Evolutionary conservation across 2,329 filamentous ascomycete species (phyloP).

Genomic region (Fragosphaeria purpurea): DNA sequence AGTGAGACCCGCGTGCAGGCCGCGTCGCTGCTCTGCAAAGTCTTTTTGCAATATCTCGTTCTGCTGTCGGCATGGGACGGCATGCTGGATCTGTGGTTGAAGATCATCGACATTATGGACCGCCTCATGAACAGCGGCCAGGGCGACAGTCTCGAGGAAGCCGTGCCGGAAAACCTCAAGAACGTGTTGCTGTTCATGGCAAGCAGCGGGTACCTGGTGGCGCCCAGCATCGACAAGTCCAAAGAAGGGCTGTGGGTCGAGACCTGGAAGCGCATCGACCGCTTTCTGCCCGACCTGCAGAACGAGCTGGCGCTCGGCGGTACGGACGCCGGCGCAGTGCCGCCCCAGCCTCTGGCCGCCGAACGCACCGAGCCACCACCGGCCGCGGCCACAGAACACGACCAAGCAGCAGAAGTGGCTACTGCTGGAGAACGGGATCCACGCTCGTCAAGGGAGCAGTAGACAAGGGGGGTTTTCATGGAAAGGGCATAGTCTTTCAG

Average conservation of each 20-base stretch:
- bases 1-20: constrained; percentile 88
- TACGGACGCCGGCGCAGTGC: background rate
- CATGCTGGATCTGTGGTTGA: constrained; percentile 84
- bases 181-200: constrained; percentile 95
- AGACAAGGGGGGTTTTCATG: no score
- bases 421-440: background rate
- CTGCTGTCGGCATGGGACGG: constrained; percentile 76
- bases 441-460: no score
- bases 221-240: constrained; percentile 48
- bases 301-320: constrained; percentile 46
- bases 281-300: constrained; percentile 52
- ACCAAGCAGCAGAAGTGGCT: background rate
- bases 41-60: constrained; percentile 88
- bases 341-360: no score
- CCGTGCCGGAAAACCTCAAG: constrained; percentile 88
- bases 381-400: background rate
- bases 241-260: constrained; percentile 51
- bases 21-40: constrained; percentile 84
- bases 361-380: no score
- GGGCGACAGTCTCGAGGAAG: constrained; percentile 84
- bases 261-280: constrained; percentile 56
- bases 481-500: no score
- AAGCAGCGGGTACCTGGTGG: constrained; percentile 72
- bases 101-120: constrained; percentile 90
- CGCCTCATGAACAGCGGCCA: constrained; percentile 92